Conservation (phyloP, 352 stramenopile species). For the Lagenidium sp. region DNA sequence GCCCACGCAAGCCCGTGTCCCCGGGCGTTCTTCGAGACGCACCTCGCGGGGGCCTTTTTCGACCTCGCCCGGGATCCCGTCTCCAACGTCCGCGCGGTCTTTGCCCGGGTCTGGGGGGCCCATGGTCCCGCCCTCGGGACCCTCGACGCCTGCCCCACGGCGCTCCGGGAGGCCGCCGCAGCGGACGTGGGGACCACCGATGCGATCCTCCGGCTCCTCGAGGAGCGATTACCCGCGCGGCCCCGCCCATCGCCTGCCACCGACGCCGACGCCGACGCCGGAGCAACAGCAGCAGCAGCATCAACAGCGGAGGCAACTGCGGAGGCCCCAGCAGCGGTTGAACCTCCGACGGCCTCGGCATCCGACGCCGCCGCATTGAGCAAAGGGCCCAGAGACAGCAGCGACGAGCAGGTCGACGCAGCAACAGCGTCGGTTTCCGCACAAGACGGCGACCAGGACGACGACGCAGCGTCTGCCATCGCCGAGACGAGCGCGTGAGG, state of each 20-base stretch:
- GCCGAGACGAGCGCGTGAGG: too few relatives aligned
- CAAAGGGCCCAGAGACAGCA: too few relatives aligned
- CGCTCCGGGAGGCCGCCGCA: slow-evolving; percentile 1
- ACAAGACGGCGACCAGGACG: too few relatives aligned
- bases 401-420: too few relatives aligned
- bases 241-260: background rate
- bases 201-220: too few relatives aligned
- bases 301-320: too few relatives aligned
- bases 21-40: slow-evolving; percentile 35
- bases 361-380: too few relatives aligned
- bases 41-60: slow-evolving; percentile 45
- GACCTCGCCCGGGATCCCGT: slow-evolving; percentile 46
- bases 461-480: too few relatives aligned
- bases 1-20: slow-evolving; percentile 1
- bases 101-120: slow-evolving; percentile 32
- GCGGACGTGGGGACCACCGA: background rate
- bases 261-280: background rate
- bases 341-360: too few relatives aligned
- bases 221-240: slow-evolving; percentile 4
- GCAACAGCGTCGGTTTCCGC: too few relatives aligned
- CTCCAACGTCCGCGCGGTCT: slow-evolving; percentile 65
- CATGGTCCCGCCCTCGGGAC: slow-evolving; percentile 23
- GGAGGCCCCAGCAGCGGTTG: too few relatives aligned
- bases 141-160: slow-evolving; percentile 1
- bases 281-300: background rate